Percentiles rank a stretch among this genome's conserved stretches.
Conservation (phyloP, 352 stramenopile genomes). For the Pythium biforme region DNA sequence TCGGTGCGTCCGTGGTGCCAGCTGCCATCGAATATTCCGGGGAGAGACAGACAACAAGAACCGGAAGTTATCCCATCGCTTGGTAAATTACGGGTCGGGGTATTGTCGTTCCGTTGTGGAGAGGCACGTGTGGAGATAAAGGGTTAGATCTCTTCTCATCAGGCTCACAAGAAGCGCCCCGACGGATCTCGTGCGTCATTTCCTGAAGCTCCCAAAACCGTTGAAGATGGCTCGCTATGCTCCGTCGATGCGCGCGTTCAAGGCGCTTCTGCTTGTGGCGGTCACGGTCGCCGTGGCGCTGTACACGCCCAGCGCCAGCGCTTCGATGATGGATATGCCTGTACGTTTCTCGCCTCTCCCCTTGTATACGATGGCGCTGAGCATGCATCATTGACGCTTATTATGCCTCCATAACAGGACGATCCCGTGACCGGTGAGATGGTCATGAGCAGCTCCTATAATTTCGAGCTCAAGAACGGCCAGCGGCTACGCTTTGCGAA, state of each 20-base stretch:
- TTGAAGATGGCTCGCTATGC: not conserved
- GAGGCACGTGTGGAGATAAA: not conserved
- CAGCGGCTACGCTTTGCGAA: constrained; percentile 62
- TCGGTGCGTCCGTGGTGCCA: not conserved
- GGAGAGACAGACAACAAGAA: not conserved
- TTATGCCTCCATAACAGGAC: constrained; percentile 28
- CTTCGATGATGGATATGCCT: constrained; percentile 58
- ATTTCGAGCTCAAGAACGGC: constrained; percentile 66
- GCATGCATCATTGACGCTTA: not conserved
- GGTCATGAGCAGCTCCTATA: constrained; percentile 58
- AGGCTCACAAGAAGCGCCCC: too few species aligned
- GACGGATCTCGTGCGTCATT: not conserved
- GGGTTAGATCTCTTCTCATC: not conserved
- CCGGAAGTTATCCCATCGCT: not conserved
- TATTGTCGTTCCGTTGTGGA: not conserved
- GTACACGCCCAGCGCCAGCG: constrained; percentile 22
- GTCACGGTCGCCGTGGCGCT: constrained; percentile 1
- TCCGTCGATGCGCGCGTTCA: constrained; percentile 1
- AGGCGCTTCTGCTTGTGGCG: constrained; percentile 20
- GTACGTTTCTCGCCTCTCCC: constrained; percentile 29
- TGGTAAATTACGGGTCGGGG: not conserved
- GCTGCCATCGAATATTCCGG: not conserved
- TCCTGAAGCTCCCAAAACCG: not conserved
- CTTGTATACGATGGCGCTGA: not conserved
- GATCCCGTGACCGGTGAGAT: constrained; percentile 66